These are phyloP conservation scores for Coccomyxa subellipsoidea DNA, from an alignment of 163 green algal species.

Conservation along the genomic window DNA sequence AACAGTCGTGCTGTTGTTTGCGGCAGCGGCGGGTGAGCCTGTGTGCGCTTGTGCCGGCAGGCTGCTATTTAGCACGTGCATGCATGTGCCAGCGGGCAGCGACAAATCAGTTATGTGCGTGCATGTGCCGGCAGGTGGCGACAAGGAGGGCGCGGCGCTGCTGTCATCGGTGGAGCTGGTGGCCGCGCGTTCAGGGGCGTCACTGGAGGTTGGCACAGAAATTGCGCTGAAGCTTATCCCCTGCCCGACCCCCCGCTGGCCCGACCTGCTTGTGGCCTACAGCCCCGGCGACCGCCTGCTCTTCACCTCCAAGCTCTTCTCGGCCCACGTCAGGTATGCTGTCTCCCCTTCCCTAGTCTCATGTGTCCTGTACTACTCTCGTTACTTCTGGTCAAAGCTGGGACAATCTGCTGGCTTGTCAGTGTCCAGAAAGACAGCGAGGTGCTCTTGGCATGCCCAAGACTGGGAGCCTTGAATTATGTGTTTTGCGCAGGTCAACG, in stretches of 20 bases:
- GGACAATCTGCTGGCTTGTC: too few species aligned
- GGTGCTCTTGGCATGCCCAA: too few species aligned
- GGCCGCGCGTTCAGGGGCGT: slow-evolving; percentile 25
- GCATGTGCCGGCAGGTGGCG: slow-evolving; percentile 8
- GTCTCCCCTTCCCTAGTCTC: background rate
- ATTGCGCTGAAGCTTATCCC: slow-evolving; percentile 59
- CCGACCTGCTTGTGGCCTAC: slow-evolving; percentile 70
- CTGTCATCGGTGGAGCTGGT: slow-evolving; percentile 36
- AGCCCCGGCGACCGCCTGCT: slow-evolving; percentile 42
- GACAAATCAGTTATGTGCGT: too few species aligned
- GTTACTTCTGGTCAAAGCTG: too few species aligned
- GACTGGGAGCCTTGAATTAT: too few species aligned
- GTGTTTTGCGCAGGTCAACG: too few species aligned
- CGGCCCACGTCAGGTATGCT: slow-evolving; percentile 58
- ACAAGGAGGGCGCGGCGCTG: slow-evolving; percentile 38
- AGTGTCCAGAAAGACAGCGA: background rate
- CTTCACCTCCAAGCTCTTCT: slow-evolving; percentile 92
- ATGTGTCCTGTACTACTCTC: background rate
- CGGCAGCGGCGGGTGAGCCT: background rate
- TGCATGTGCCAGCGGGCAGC: slow-evolving; percentile 2
- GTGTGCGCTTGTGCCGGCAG: background rate
- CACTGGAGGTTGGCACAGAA: slow-evolving; percentile 28
- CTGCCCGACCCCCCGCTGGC: slow-evolving; percentile 87
- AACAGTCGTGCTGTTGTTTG: background rate
- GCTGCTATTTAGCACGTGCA: too few species aligned